These are phyloP conservation scores for Verbascum thapsus DNA, from an alignment of 257 asterid genomes.

Conservation along the genomic window DNA sequence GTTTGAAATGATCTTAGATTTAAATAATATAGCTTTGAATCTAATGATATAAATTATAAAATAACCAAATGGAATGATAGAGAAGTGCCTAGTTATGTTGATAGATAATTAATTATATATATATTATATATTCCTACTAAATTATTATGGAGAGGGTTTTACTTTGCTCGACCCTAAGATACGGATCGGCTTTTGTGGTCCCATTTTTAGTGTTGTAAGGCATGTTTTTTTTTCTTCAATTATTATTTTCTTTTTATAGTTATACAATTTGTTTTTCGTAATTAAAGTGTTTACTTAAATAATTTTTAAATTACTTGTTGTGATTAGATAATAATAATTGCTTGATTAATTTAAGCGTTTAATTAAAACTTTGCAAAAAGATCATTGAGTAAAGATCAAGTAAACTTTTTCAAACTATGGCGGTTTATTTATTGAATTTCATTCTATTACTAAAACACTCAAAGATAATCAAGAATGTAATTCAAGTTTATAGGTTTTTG, in stretches of 20 bases:
- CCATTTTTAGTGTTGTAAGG: too few species aligned
- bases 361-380: too few species aligned
- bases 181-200: too few species aligned
- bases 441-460: not conserved
- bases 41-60: not conserved
- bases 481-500: not conserved
- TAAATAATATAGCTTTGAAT: not conserved
- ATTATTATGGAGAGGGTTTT: constrained; percentile 18
- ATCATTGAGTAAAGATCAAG: constrained; percentile 10
- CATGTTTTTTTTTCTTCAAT: too few species aligned
- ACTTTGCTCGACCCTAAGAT: too few species aligned
- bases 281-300: too few species aligned
- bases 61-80: too few species aligned
- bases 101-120: not conserved
- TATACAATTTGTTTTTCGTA: too few species aligned
- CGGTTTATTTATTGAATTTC: constrained; percentile 10
- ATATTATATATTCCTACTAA: not conserved
- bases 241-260: too few species aligned
- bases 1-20: not conserved
- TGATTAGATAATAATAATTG: too few species aligned
- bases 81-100: constrained; percentile 25
- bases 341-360: too few species aligned
- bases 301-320: too few species aligned
- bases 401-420: not conserved
- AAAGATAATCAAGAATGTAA: constrained; percentile 6